phyloP scores from a whole-genome alignment of 768 basidiomycete genomes.

The Dentipellis sp. region DNA sequence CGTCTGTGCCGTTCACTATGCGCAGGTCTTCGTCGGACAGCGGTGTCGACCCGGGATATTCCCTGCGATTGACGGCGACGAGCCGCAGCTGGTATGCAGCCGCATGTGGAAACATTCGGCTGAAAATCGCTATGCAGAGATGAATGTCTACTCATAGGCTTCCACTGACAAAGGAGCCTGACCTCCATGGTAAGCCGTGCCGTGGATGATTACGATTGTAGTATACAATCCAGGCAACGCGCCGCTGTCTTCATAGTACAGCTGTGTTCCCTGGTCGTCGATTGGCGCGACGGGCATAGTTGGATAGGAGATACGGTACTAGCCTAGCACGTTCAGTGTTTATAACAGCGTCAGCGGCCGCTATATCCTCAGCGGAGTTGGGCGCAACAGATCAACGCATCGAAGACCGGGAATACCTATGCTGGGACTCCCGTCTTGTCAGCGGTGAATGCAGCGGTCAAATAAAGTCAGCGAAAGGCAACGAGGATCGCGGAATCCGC shows the following conservation, averaged over 20 bases:
- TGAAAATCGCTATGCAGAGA: slow-evolving; percentile 18
- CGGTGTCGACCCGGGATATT: slow-evolving; percentile 28
- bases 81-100: slow-evolving; percentile 21
- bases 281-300: slow-evolving; percentile 15
- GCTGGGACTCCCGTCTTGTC: too few species aligned
- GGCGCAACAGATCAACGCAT: too few species aligned
- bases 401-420: too few species aligned
- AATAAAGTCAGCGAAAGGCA: too few species aligned
- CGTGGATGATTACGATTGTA: slow-evolving; percentile 17
- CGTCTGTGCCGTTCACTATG: slow-evolving; percentile 11
- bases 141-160: neutral
- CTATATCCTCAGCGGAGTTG: too few species aligned
- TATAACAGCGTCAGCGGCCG: too few species aligned
- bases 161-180: neutral
- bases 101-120: slow-evolving; percentile 21
- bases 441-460: too few species aligned
- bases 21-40: slow-evolving; percentile 21
- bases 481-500: too few species aligned
- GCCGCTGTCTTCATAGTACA: slow-evolving; percentile 17
- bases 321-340: too few species aligned
- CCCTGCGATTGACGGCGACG: slow-evolving; percentile 27
- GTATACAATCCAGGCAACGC: slow-evolving; percentile 8
- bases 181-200: slow-evolving; percentile 14
- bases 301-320: too few species aligned
- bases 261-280: slow-evolving; percentile 7